Percentiles rank a stretch among this genome's conserved stretches.
phyloP scores from a whole-genome alignment of 2,329 filamentous ascomycete genomes.

The Pseudogymnoascus sp. region DNA sequence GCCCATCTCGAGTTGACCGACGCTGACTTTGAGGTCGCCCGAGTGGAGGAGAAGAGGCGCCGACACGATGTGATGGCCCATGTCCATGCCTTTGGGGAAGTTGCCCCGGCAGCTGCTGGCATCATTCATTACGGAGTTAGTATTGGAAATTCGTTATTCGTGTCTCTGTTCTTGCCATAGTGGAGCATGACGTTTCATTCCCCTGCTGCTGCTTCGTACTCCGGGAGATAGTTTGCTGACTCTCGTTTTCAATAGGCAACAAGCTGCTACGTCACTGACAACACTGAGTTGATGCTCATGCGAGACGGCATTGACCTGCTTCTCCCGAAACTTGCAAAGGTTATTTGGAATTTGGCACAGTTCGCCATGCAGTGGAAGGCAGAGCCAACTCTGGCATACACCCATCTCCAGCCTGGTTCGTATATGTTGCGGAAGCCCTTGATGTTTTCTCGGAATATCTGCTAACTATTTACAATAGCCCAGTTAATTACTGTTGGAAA shows the following conservation, averaged over 20 bases:
- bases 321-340: conserved; percentile 67
- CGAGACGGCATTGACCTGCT: conserved; percentile 68
- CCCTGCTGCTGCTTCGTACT: conserved; percentile 9
- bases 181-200: conserved; percentile 17
- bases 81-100: conserved; percentile 65
- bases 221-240: conserved; percentile 9
- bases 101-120: conserved; percentile 67
- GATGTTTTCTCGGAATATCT: background rate
- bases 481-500: conserved; percentile 33
- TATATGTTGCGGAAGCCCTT: background rate
- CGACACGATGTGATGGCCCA: conserved; percentile 58
- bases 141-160: conserved; percentile 31
- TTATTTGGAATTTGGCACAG: conserved; percentile 62
- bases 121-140: conserved; percentile 65
- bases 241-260: conserved; percentile 23
- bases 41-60: conserved; percentile 66
- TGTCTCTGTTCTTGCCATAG: conserved; percentile 30
- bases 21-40: conserved; percentile 65
- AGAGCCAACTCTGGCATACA: conserved; percentile 66
- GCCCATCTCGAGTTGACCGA: conserved; percentile 68
- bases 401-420: conserved; percentile 49
- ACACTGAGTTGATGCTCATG: conserved; percentile 70
- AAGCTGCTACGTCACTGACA: conserved; percentile 58
- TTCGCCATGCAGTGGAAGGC: conserved; percentile 69
- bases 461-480: conserved; percentile 25